A percentile compares a stretch with the other conserved stretches of the same genome.
These are phyloP conservation scores for Cordyceps cicadae DNA, from an alignment of 2,329 filamentous ascomycete genomes.

Conservation along the genomic window DNA sequence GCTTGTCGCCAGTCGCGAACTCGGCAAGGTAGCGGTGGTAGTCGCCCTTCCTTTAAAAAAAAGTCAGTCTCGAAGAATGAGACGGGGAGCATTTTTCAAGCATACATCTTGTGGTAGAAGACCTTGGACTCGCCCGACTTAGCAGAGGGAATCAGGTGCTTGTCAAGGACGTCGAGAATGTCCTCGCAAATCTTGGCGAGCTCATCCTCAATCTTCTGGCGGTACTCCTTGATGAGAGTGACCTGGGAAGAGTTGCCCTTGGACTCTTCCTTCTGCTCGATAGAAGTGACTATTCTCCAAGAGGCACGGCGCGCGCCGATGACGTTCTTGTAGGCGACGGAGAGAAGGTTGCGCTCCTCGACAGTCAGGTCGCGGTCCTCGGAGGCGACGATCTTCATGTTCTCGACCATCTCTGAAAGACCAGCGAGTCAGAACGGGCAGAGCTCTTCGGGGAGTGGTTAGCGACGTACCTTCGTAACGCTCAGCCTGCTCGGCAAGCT, in stretches of 20 bases:
- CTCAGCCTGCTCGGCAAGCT: constrained; percentile 99
- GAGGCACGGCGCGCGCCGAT: constrained; percentile 94
- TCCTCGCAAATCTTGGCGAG: constrained; percentile 97
- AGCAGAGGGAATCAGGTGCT: constrained; percentile 88
- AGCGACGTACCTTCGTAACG: constrained; percentile 85
- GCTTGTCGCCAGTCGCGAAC: constrained; percentile 89
- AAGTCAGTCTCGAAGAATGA: background rate
- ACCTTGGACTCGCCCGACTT: constrained; percentile 97
- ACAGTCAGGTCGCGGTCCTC: constrained; percentile 77
- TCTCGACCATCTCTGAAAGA: constrained; percentile 89
- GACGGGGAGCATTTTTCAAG: background rate
- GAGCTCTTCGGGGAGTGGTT: background rate
- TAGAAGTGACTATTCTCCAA: constrained; percentile 97
- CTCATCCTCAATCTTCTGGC: constrained; percentile 95
- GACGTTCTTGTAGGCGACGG: constrained; percentile 98
- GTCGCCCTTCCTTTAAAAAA: constrained; percentile 78
- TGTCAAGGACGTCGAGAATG: constrained; percentile 87
- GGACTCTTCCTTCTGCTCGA: constrained; percentile 99
- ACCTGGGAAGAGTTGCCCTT: constrained; percentile 95
- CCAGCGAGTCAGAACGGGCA: constrained; percentile 19
- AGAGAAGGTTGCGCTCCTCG: constrained; percentile 95
- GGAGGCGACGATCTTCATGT: constrained; percentile 97
- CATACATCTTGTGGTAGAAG: constrained; percentile 98
- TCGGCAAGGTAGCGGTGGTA: constrained; percentile 98
- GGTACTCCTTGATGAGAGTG: constrained; percentile 91